phyloP scores from a whole-genome alignment of 768 basidiomycete species.

The Calocybe gangraenosa region DNA sequence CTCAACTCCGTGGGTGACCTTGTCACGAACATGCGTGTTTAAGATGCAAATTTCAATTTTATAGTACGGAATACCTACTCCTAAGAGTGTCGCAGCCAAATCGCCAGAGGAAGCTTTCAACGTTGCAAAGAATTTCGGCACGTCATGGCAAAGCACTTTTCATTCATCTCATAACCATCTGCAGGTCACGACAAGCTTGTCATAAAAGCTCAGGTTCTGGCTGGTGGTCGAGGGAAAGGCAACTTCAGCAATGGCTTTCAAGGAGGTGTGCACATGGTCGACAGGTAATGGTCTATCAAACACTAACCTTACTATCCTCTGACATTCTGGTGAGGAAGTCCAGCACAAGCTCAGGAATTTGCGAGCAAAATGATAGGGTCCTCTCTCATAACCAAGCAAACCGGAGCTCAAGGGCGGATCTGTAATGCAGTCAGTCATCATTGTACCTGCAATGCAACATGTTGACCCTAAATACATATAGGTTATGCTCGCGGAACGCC shows the following conservation, averaged over 20 bases:
- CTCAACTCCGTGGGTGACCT: conserved; percentile 77
- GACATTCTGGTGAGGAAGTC: conserved; percentile 36
- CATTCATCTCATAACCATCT: conserved; percentile 6
- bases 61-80: conserved; percentile 94
- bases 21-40: neutral
- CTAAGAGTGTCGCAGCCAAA: conserved; percentile 85
- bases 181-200: conserved; percentile 77
- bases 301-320: conserved; percentile 1
- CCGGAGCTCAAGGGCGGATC: conserved; percentile 84
- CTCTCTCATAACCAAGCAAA: conserved; percentile 98
- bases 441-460: neutral
- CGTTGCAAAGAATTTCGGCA: conserved; percentile 88
- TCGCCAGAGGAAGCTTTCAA: conserved; percentile 85
- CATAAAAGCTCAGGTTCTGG: conserved; percentile 98
- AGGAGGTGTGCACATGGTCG: conserved; percentile 94
- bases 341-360: conserved; percentile 82
- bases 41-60: conserved; percentile 1
- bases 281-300: conserved; percentile 50
- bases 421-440: conserved; percentile 81
- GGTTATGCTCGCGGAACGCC: conserved; percentile 98
- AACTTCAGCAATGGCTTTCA: conserved; percentile 94
- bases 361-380: conserved; percentile 93
- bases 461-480: conserved; percentile 23
- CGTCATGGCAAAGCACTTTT: conserved; percentile 20
- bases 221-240: conserved; percentile 98